Conservation (phyloP, 2,329 filamentous ascomycete genomes). For the Pestalotiopsis sp. region DNA sequence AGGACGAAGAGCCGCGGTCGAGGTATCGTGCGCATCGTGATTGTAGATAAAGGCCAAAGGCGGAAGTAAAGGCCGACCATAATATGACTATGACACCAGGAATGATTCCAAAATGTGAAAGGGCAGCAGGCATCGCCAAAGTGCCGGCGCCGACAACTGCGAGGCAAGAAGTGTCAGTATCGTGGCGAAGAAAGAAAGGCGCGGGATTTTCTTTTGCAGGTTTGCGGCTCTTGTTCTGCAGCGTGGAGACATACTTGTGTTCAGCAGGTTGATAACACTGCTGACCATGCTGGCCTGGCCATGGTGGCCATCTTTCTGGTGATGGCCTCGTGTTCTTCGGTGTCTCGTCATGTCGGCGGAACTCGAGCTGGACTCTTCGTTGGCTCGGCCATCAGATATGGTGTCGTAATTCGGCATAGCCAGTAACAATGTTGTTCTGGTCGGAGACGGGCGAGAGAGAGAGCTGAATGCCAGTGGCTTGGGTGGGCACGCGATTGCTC, state of each 20-base stretch:
- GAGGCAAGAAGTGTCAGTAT: slow-evolving; percentile 23
- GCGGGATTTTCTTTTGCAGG: not conserved
- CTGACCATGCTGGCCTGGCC: slow-evolving; percentile 88
- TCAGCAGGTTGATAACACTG: slow-evolving; percentile 92
- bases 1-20: slow-evolving; percentile 84
- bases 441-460: not conserved
- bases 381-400: slow-evolving; percentile 51
- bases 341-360: slow-evolving; percentile 54
- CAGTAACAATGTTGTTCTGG: slow-evolving; percentile 12
- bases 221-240: not conserved
- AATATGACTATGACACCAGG: slow-evolving; percentile 83
- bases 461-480: not conserved
- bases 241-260: slow-evolving; percentile 73
- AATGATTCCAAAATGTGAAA: slow-evolving; percentile 93
- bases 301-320: slow-evolving; percentile 63
- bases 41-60: slow-evolving; percentile 94
- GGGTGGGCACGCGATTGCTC: not conserved
- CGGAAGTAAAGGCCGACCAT: slow-evolving; percentile 87
- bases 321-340: slow-evolving; percentile 61
- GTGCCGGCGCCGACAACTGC: slow-evolving; percentile 91
- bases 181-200: not conserved
- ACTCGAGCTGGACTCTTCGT: slow-evolving; percentile 34
- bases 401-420: slow-evolving; percentile 60
- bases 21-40: slow-evolving; percentile 91
- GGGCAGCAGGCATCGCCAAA: slow-evolving; percentile 90